Base-by-base conservation (phyloP, 1,139 yeast species). In the Eremothecium sinecaudum region DNA sequence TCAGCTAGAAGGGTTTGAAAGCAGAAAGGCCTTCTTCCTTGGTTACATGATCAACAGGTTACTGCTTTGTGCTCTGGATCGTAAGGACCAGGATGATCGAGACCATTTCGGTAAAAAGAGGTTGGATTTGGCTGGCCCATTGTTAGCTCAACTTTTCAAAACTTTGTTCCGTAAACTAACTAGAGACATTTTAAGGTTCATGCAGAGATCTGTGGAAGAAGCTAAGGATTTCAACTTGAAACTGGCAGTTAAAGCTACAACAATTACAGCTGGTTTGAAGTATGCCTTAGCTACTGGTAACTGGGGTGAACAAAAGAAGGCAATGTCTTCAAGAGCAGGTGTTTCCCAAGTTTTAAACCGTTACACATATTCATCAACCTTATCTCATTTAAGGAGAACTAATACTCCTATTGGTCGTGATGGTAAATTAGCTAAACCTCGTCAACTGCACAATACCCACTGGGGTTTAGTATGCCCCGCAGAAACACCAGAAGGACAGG, bases 401-500 rank as follows among this genome's bases (percentile, higher is more conserved):
- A 92, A 92, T 57, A 92, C 99, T 3, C 97, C 97, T 31, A 90
- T 90, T 60, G 98, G 98, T 41, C 80, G 97, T 68, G 98, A 90
- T 63, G 97, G 97, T 67, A 90, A 90, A 63, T 73, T 90, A 49
- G 97, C 97, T 34, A 86, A 90, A 54, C 98, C 98, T 35, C 87
- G 99, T 69, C 98, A 92, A 64, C 72, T 90, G 53, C 99, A 92
- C 65, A 92, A 92, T 59, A 90, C 98, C 18, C 99, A 92, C 66
- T 92, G 98, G 98, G 99, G 99, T 54, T 73, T 90, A 53, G 98
- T 90, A 28, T 90, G 99, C 64, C 98, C 99, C 30, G 98, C 99
- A 17, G 99, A 90, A 63, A 90, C 99, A 11, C 99, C 99, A 3
- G 99, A 90, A 69, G 99, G 99, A 55, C 98, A 90, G 66, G 98